Percentiles rank a stretch among this genome's conserved stretches.
Conservation (phyloP, 257 asterid species). For the Coffea canephora region DNA sequence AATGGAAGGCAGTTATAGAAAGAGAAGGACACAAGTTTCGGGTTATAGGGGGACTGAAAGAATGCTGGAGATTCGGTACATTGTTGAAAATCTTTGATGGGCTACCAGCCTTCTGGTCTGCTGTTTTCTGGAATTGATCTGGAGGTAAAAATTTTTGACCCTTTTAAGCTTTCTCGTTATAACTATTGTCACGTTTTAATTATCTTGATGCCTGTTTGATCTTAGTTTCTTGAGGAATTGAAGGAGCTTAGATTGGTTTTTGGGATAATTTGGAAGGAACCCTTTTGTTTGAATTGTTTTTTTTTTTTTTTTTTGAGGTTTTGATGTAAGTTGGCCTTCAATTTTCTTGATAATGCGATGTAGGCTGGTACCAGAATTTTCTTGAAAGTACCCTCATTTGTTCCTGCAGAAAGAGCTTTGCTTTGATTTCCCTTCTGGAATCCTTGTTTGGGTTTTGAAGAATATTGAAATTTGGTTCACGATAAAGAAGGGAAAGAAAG, state of each 20-base stretch:
- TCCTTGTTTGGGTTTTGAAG: conserved; percentile 18
- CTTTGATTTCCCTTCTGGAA: conserved; percentile 70
- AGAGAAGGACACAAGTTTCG: conserved; percentile 46
- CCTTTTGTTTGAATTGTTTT: conserved; percentile 12
- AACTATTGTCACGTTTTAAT: not conserved
- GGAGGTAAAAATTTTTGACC: conserved; percentile 44
- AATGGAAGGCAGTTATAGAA: conserved; percentile 34
- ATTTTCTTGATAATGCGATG: conserved; percentile 22
- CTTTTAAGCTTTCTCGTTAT: not conserved
- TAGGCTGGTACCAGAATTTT: conserved; percentile 58
- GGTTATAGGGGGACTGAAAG: conserved; percentile 21
- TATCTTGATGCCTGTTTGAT: not conserved
- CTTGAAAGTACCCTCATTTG: conserved; percentile 28
- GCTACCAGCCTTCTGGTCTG: conserved; percentile 57
- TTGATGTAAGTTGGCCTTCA: conserved; percentile 31
- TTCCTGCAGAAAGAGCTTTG: conserved; percentile 36
- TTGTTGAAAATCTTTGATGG: conserved; percentile 55
- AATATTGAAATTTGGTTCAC: conserved; percentile 25
- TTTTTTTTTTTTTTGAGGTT: conserved; percentile 27
- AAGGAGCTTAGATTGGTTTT: conserved; percentile 1
- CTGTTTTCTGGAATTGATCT: conserved; percentile 54
- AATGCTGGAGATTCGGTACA: conserved; percentile 55
- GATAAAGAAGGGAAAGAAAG: conserved; percentile 69
- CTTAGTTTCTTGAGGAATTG: not conserved
- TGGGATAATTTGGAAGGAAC: conserved; percentile 6